Evolutionary conservation across 1,139 yeast genomes (phyloP).

Genomic region (Scheffersomyces titani): DNA sequence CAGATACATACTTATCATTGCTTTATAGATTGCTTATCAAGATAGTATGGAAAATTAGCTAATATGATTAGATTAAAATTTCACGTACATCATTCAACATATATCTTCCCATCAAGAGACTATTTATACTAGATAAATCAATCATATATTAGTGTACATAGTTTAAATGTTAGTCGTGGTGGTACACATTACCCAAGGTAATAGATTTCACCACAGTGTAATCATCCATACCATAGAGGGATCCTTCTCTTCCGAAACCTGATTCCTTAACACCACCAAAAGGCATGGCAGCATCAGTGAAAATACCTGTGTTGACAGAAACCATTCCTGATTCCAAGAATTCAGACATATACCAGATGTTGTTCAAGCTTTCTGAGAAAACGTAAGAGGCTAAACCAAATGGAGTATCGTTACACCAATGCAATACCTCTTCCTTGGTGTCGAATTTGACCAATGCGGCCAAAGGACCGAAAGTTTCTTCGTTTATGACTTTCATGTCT

Average conservation of each 20-base stretch:
- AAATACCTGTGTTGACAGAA: slow-evolving; percentile 71
- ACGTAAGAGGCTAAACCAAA: slow-evolving; percentile 83
- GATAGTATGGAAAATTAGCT: background rate
- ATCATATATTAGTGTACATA: background rate
- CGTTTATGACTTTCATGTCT: slow-evolving; percentile 61
- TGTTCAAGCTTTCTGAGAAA: slow-evolving; percentile 55
- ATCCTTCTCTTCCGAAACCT: slow-evolving; percentile 84
- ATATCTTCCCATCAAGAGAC: too few species aligned
- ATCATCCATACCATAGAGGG: slow-evolving; percentile 74
- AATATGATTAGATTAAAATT: too few species aligned
- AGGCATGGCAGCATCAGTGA: slow-evolving; percentile 72
- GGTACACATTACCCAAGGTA: slow-evolving; percentile 39
- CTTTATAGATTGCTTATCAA: background rate
- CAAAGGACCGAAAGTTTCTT: slow-evolving; percentile 91
- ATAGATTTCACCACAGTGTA: slow-evolving; percentile 67
- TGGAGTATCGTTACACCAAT: slow-evolving; percentile 65
- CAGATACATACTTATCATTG: background rate
- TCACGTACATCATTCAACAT: too few species aligned
- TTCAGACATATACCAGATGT: slow-evolving; percentile 52
- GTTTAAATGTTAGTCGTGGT: background rate
- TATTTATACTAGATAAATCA: background rate
- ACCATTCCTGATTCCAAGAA: slow-evolving; percentile 81
- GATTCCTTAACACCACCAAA: slow-evolving; percentile 82
- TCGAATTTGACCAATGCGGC: slow-evolving; percentile 74
- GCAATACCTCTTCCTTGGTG: slow-evolving; percentile 67